Evolutionary conservation across 768 basidiomycete species (phyloP), one percentile per base, ranked within the genome.

Genomic region (Macrolepiota fuliginosa): DNA sequence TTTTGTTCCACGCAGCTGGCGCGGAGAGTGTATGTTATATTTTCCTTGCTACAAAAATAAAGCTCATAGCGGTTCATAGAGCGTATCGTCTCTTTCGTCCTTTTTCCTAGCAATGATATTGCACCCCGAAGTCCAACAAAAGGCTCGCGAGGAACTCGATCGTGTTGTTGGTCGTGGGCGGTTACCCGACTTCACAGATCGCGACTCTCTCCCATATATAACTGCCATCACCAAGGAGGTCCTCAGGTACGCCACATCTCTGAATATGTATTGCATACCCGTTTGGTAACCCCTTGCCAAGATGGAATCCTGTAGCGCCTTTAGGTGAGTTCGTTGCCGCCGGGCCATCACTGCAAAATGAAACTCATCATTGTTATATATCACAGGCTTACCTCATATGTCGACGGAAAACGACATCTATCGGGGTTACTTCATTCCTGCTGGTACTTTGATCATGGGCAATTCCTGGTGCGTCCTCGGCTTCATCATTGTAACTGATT

Each of bases 361-460:
- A 13, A 24, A 19, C 40, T 52, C 40, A 64, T 47, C 7, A 25
- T 29, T 56, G 4, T 47, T 37, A 7, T 7, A 32, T 17, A 29
- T 29, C 25, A 50, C 37, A 73, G 74, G 74, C 36, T 65, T 76
- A 45, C 74, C 74, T 5, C 79, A 81, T 52, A 75, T 74, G 66
- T 72, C 69, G 7, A 76, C 76, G 1, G 66, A 75, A 12, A 73
- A 80, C 35, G 82, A 79, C 57, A 71, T 77, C 40, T 82, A 81
- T 63, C 70, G 75, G 7, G 77, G 79, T 6, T 77, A 74, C 54
- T 65, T 73, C 25, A 81, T 83, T 50, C 78, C 82, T 3, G 76
- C 77, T 49, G 81, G 82, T 24, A 77, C 78, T 11, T 72, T 76
- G 24, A 68, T 80, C 42, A 67, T 80, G 11, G 77, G 75, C 4